Conservation (phyloP, 2,329 filamentous ascomycete species). For the Macrophomina phaseolina region DNA sequence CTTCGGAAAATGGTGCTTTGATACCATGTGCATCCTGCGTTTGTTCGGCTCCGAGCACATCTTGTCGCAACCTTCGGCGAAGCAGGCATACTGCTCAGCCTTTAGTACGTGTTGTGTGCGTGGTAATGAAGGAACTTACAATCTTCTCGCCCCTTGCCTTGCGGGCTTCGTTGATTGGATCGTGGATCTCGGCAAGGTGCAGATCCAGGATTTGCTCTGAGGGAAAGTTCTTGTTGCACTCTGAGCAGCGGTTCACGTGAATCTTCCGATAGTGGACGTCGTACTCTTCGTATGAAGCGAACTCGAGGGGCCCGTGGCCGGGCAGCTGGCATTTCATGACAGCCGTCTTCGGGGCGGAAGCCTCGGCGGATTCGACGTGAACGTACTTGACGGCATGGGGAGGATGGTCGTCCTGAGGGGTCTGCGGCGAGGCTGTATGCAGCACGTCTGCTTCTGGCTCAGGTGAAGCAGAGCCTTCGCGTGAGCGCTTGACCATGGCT, state of each 20-base stretch:
- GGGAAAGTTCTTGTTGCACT: conserved; percentile 88
- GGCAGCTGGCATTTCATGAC: conserved; percentile 83
- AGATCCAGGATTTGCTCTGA: conserved; percentile 78
- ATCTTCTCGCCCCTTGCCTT: conserved; percentile 85
- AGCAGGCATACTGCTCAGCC: conserved; percentile 74
- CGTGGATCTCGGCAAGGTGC: conserved; percentile 91
- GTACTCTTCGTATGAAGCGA: conserved; percentile 78
- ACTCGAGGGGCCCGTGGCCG: conserved; percentile 75
- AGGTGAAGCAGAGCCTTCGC: conserved; percentile 52
- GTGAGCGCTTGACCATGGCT: conserved; percentile 66
- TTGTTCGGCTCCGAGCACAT: conserved; percentile 85
- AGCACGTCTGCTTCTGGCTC: conserved; percentile 36
- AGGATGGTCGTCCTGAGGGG: conserved; percentile 29
- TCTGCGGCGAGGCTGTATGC: conserved; percentile 34
- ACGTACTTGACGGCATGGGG: conserved; percentile 57
- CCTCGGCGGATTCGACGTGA: conserved; percentile 48
- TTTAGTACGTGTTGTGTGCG: conserved; percentile 9
- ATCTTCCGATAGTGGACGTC: conserved; percentile 82
- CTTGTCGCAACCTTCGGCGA: conserved; percentile 85
- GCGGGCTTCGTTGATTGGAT: conserved; percentile 74
- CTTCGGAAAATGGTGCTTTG: conserved; percentile 90
- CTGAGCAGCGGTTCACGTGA: conserved; percentile 83
- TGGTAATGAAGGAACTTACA: conserved; percentile 56
- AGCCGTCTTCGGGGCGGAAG: conserved; percentile 38
- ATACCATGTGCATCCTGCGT: conserved; percentile 84